Percentiles rank a stretch among this genome's conserved stretches.
phyloP scores from a whole-genome alignment of 1,284 basidiomycete genomes.

The Ganoderma sinense region DNA sequence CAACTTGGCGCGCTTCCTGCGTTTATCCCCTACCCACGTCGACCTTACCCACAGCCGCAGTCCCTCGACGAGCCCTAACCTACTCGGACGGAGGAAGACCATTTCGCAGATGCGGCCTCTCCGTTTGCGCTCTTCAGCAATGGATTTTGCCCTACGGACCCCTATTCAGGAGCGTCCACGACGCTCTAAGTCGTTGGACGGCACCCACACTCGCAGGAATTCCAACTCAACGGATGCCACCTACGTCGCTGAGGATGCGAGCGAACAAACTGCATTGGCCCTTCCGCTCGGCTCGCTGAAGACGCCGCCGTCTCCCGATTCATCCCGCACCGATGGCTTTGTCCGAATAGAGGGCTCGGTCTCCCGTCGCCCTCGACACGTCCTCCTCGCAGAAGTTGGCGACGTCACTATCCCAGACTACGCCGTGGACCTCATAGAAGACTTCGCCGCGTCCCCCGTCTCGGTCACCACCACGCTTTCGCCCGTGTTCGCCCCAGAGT shows the following conservation, averaged over 20 bases:
- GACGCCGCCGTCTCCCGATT: constrained; percentile 10
- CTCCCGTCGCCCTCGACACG: constrained; percentile 27
- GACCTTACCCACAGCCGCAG: constrained; percentile 13
- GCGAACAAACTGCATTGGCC: constrained; percentile 15
- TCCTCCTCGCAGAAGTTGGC: constrained; percentile 30
- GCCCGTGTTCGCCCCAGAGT: background rate
- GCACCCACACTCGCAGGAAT: constrained; percentile 23
- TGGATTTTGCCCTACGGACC: constrained; percentile 22
- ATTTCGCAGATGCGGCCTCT: constrained; percentile 33
- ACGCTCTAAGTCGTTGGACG: constrained; percentile 27
- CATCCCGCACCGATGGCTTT: constrained; percentile 17
- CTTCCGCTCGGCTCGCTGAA: constrained; percentile 8
- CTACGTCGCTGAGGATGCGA: constrained; percentile 20
- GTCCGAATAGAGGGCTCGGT: constrained; percentile 28
- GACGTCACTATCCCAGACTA: constrained; percentile 34
- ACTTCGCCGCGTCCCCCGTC: constrained; percentile 26
- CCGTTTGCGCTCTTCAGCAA: constrained; percentile 31
- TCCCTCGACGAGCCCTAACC: constrained; percentile 12
- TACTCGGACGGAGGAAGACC: constrained; percentile 25
- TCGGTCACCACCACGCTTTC: constrained; percentile 30
- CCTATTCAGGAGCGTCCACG: constrained; percentile 16
- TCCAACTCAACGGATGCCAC: constrained; percentile 26
- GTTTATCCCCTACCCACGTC: constrained; percentile 34
- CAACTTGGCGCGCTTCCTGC: constrained; percentile 33
- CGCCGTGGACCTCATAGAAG: constrained; percentile 35